Conservation (phyloP, 2,329 filamentous ascomycete genomes). For the Penicillium frequentans region DNA sequence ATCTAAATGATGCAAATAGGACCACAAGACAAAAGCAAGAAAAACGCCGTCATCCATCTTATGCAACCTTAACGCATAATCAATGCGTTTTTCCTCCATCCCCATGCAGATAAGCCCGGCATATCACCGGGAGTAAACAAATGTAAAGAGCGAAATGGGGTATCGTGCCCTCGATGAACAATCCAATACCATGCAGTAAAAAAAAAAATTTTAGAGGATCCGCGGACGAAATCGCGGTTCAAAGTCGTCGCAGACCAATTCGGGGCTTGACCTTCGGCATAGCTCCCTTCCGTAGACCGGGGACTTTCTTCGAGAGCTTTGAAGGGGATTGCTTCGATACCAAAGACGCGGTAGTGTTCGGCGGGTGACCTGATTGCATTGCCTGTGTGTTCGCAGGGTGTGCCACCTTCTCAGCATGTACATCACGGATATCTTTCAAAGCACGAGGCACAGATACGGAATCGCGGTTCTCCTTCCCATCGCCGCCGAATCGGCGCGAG, state of each 20-base stretch:
- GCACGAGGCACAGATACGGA: slow-evolving; percentile 3
- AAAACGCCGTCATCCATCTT: background rate
- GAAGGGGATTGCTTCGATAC: slow-evolving; percentile 9
- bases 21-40: background rate
- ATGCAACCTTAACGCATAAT: background rate
- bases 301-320: slow-evolving; percentile 22
- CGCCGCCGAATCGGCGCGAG: slow-evolving; percentile 16
- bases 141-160: background rate
- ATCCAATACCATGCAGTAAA: background rate
- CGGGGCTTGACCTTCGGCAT: slow-evolving; percentile 33
- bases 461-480: slow-evolving; percentile 27
- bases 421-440: slow-evolving; percentile 13
- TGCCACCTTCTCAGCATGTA: slow-evolving; percentile 3
- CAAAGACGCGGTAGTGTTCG: background rate
- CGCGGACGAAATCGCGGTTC: background rate
- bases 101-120: background rate
- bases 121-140: background rate
- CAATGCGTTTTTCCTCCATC: background rate
- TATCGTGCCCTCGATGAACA: background rate
- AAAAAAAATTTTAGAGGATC: background rate
- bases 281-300: slow-evolving; percentile 23
- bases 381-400: background rate
- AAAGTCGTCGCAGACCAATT: slow-evolving; percentile 37
- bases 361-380: background rate
- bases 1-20: background rate